Conservation (phyloP, 345 rosid genomes). For the Citrus cavaleriei region DNA sequence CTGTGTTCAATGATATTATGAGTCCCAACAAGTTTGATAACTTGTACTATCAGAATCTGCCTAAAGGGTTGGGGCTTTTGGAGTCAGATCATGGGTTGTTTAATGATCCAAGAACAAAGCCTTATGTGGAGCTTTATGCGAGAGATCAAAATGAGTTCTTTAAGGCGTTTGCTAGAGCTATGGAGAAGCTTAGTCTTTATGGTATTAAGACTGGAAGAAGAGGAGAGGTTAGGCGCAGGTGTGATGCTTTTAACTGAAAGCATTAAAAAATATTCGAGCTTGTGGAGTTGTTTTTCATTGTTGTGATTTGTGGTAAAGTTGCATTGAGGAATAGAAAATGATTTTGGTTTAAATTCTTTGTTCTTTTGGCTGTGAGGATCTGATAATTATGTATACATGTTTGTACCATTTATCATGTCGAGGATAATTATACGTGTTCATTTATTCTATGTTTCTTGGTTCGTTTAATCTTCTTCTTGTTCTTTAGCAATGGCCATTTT, state of each 20-base stretch:
- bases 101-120: slow-evolving; percentile 52
- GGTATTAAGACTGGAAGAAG: slow-evolving; percentile 75
- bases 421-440: slow-evolving; percentile 26
- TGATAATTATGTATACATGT: slow-evolving; percentile 23
- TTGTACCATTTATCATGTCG: slow-evolving; percentile 21
- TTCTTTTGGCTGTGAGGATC: slow-evolving; percentile 14
- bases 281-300: background rate
- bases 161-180: slow-evolving; percentile 62
- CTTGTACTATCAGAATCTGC: slow-evolving; percentile 71
- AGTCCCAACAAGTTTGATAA: slow-evolving; percentile 88
- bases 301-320: slow-evolving; percentile 5
- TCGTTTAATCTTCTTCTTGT: background rate
- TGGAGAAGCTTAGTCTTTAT: slow-evolving; percentile 74
- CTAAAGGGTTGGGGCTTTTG: slow-evolving; percentile 72
- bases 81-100: slow-evolving; percentile 71
- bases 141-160: slow-evolving; percentile 60
- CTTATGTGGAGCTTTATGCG: slow-evolving; percentile 70
- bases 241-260: slow-evolving; percentile 68
- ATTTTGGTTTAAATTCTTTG: slow-evolving; percentile 11
- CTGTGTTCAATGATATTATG: slow-evolving; percentile 91
- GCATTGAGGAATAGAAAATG: slow-evolving; percentile 2
- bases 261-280: background rate
- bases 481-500: background rate
- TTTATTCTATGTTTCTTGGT: slow-evolving; percentile 8
- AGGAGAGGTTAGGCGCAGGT: slow-evolving; percentile 91